Conservation (phyloP, 1,284 basidiomycete genomes). For the Clitocybe nebularis region DNA sequence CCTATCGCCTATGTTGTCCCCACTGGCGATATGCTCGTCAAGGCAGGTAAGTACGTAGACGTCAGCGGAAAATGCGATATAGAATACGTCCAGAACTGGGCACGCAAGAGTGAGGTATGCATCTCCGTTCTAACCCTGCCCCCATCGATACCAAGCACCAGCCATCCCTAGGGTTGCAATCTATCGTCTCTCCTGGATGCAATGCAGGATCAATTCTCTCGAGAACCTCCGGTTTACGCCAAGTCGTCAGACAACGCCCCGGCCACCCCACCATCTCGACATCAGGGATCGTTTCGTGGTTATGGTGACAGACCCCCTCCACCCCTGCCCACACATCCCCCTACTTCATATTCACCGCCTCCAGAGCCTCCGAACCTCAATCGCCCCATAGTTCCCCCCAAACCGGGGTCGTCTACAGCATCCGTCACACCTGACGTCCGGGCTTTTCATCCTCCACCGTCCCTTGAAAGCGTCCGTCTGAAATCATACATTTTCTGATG, state of each 20-base stretch:
- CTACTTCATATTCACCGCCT: conserved; percentile 12
- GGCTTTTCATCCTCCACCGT: neutral
- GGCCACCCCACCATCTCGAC: conserved; percentile 11
- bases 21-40: conserved; percentile 89
- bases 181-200: conserved; percentile 64
- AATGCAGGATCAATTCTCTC: conserved; percentile 80
- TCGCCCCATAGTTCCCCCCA: conserved; percentile 44
- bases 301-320: conserved; percentile 20
- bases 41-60: conserved; percentile 74
- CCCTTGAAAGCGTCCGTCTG: neutral
- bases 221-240: conserved; percentile 87
- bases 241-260: conserved; percentile 51
- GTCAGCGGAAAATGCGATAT: conserved; percentile 74
- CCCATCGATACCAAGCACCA: too few relatives aligned
- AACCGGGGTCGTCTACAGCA: conserved; percentile 27
- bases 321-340: conserved; percentile 18
- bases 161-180: conserved; percentile 60
- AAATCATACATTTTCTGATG: neutral
- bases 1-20: conserved; percentile 95
- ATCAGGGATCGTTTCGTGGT: conserved; percentile 4
- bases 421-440: conserved; percentile 7
- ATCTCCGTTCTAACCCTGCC: conserved; percentile 16
- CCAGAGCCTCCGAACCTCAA: conserved; percentile 17
- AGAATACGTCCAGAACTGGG: conserved; percentile 77
- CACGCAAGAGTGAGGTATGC: conserved; percentile 78